Evolutionary conservation across 495 filamentous ascomycete species (phyloP).

Genomic region (Glarea lozoyensis): DNA sequence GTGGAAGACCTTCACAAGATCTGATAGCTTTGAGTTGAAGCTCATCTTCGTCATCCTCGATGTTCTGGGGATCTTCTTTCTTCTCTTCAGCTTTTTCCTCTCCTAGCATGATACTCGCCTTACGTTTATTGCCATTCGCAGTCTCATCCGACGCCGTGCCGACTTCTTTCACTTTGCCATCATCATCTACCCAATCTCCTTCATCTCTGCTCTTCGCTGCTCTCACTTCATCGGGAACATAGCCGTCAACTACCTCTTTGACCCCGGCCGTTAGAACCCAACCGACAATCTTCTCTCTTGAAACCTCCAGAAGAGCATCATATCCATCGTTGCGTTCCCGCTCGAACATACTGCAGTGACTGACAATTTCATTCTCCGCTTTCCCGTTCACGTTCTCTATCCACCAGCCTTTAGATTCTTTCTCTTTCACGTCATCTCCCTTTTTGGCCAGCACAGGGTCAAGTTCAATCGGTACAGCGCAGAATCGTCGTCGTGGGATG

Average conservation of each 20-base stretch:
- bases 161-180: slow-evolving; percentile 7
- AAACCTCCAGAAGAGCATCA: slow-evolving; percentile 51
- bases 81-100: neutral
- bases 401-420: neutral
- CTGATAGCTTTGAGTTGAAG: slow-evolving; percentile 13
- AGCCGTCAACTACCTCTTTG: slow-evolving; percentile 10
- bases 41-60: slow-evolving; percentile 7
- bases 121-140: no score
- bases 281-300: slow-evolving; percentile 47
- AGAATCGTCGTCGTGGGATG: slow-evolving; percentile 42
- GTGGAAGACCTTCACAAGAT: slow-evolving; percentile 9
- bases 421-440: slow-evolving; percentile 3
- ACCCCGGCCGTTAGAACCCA: slow-evolving; percentile 35
- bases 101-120: neutral
- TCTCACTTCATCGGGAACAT: slow-evolving; percentile 4
- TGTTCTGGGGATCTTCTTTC: neutral
- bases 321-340: slow-evolving; percentile 73
- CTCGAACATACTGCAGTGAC: slow-evolving; percentile 80
- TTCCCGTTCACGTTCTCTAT: slow-evolving; percentile 1
- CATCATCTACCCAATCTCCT: slow-evolving; percentile 13
- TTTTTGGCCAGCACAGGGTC: slow-evolving; percentile 20
- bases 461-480: slow-evolving; percentile 31
- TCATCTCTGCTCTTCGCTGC: slow-evolving; percentile 5
- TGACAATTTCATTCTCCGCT: slow-evolving; percentile 62
- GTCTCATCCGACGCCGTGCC: no score